A percentile compares a stretch with the other conserved stretches of the same genome.
These are phyloP conservation scores for Blastobotrys muscicola DNA, from an alignment of 805 yeast species.

Conservation along the genomic window DNA sequence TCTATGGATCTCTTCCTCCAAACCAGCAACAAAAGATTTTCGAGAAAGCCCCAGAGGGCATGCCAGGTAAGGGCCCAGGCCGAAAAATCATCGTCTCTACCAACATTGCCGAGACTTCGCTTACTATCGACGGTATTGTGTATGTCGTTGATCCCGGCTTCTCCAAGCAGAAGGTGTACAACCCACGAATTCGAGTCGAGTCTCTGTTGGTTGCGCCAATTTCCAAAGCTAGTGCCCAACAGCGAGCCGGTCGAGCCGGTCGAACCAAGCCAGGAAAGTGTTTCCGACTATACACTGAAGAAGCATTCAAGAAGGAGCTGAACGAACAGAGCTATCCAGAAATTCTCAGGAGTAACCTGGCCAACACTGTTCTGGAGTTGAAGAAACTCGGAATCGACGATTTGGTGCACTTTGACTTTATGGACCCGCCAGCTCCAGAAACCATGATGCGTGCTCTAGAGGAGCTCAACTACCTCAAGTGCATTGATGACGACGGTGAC, in stretches of 20 bases:
- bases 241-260: constrained; percentile 95
- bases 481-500: constrained; percentile 87
- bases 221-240: constrained; percentile 92
- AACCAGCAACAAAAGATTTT: constrained; percentile 89
- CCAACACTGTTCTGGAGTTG: constrained; percentile 84
- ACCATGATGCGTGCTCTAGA: constrained; percentile 99
- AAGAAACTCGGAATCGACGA: constrained; percentile 94
- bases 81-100: constrained; percentile 88
- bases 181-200: constrained; percentile 86
- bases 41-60: constrained; percentile 77
- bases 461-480: constrained; percentile 81
- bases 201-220: constrained; percentile 74
- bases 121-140: constrained; percentile 87
- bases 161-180: constrained; percentile 82
- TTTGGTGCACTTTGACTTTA: constrained; percentile 93
- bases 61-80: constrained; percentile 78
- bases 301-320: constrained; percentile 87
- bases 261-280: constrained; percentile 96
- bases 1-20: constrained; percentile 95
- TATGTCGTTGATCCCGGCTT: constrained; percentile 94
- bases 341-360: constrained; percentile 79
- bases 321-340: constrained; percentile 96
- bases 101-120: constrained; percentile 94
- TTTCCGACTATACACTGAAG: constrained; percentile 90
- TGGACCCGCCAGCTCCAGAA: constrained; percentile 99